A percentile compares a stretch with the other conserved stretches of the same genome.
phyloP scores from a whole-genome alignment of 2,329 filamentous ascomycete species.

The Fusarium dimerum region DNA sequence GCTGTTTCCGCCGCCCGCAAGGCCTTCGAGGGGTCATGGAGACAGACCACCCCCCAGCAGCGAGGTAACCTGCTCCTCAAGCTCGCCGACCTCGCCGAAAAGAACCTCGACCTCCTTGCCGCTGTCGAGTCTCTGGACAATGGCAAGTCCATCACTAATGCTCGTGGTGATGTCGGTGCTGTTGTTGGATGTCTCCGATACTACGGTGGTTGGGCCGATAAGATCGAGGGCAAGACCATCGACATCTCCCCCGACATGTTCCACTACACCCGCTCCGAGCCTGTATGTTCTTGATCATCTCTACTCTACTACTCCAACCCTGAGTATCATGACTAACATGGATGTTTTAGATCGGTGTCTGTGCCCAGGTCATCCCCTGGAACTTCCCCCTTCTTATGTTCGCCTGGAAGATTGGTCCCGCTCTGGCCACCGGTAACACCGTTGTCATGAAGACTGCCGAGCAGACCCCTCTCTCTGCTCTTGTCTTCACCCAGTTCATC shows the following conservation, averaged over 20 bases:
- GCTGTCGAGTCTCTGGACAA: conserved; percentile 87
- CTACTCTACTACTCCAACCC: not conserved
- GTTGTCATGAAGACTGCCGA: conserved; percentile 75
- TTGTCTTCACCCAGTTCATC: conserved; percentile 64
- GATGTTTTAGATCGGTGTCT: conserved; percentile 61
- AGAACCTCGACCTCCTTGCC: conserved; percentile 74
- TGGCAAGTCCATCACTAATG: conserved; percentile 77
- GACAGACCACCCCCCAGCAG: conserved; percentile 65
- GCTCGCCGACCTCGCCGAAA: conserved; percentile 78
- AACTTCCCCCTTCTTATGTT: conserved; percentile 84
- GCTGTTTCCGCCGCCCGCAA: conserved; percentile 84
- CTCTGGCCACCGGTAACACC: conserved; percentile 71
- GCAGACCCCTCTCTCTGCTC: conserved; percentile 72
- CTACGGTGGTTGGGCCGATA: conserved; percentile 83
- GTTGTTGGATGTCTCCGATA: conserved; percentile 73
- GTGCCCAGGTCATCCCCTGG: conserved; percentile 88
- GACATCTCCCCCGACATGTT: conserved; percentile 78
- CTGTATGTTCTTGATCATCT: conserved; percentile 46
- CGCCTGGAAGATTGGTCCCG: conserved; percentile 80
- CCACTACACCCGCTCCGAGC: conserved; percentile 79
- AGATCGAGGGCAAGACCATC: conserved; percentile 85
- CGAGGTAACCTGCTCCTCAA: conserved; percentile 71
- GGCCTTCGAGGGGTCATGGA: conserved; percentile 78
- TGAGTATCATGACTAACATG: conserved; percentile 12
- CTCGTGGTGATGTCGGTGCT: conserved; percentile 71